Percentiles rank a stretch among this genome's conserved stretches.
These are phyloP conservation scores for Prunus dulcis DNA, from an alignment of 306 rosid species.

Conservation along the genomic window DNA sequence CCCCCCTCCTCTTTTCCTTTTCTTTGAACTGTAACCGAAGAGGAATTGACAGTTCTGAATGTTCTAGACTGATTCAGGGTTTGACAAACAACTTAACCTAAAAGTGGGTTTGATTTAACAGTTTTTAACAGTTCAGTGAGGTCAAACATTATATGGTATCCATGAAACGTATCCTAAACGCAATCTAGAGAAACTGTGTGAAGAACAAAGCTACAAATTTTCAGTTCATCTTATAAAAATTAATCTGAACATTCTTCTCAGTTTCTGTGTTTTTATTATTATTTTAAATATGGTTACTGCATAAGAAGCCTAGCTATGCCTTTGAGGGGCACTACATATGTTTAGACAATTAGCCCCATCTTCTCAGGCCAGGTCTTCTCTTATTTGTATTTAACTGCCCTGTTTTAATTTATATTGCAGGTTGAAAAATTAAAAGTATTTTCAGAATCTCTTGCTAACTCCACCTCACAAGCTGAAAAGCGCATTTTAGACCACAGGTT, in stretches of 20 bases:
- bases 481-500: slow-evolving; percentile 87
- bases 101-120: neutral
- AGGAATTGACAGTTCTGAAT: neutral
- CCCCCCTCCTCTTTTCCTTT: neutral
- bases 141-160: neutral
- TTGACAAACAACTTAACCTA: neutral
- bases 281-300: neutral
- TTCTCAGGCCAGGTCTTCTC: neutral
- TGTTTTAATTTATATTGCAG: slow-evolving; percentile 44
- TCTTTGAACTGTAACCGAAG: neutral
- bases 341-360: neutral
- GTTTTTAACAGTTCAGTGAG: neutral
- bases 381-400: slow-evolving; percentile 17
- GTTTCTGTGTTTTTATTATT: neutral
- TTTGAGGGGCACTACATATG: neutral
- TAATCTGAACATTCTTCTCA: neutral
- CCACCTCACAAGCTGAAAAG: slow-evolving; percentile 69
- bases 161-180: neutral
- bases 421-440: slow-evolving; percentile 77
- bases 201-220: neutral
- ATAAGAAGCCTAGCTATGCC: neutral
- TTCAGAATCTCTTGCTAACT: slow-evolving; percentile 84
- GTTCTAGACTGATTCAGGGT: neutral
- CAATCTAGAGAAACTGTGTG: neutral
- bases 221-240: neutral